Evolutionary conservation across 345 rosid genomes (phyloP).

Genomic region (Populus simonii): DNA sequence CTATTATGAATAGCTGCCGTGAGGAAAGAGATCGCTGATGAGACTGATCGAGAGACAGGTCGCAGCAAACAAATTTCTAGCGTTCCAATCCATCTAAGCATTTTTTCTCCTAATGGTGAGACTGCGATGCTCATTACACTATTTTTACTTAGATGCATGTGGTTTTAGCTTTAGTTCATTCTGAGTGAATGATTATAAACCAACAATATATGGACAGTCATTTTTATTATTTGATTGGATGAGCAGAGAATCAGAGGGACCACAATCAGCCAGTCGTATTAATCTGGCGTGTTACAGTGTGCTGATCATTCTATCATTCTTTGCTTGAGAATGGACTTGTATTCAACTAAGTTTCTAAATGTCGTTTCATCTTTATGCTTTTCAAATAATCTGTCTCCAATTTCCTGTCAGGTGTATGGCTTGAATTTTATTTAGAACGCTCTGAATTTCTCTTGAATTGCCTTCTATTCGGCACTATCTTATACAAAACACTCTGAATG

Average conservation of each 20-base stretch:
- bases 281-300: background rate
- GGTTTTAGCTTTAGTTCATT: background rate
- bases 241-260: background rate
- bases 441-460: background rate
- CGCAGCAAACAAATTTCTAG: conserved; percentile 74
- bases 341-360: background rate
- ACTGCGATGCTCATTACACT: background rate
- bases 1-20: conserved; percentile 62
- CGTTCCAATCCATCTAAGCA: conserved; percentile 94
- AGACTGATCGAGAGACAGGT: conserved; percentile 96
- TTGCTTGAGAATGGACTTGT: background rate
- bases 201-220: background rate
- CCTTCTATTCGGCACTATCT: background rate
- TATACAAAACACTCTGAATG: background rate
- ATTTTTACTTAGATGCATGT: background rate
- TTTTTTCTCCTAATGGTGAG: conserved; percentile 91
- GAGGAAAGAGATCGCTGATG: conserved; percentile 83
- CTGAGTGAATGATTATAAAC: background rate
- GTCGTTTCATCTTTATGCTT: background rate
- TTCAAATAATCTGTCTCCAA: background rate
- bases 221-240: background rate
- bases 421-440: too few species aligned
- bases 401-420: background rate
- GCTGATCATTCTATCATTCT: background rate
- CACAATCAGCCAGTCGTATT: background rate